phyloP scores from a whole-genome alignment of 306 rosid species.

The Quercus rubra region DNA sequence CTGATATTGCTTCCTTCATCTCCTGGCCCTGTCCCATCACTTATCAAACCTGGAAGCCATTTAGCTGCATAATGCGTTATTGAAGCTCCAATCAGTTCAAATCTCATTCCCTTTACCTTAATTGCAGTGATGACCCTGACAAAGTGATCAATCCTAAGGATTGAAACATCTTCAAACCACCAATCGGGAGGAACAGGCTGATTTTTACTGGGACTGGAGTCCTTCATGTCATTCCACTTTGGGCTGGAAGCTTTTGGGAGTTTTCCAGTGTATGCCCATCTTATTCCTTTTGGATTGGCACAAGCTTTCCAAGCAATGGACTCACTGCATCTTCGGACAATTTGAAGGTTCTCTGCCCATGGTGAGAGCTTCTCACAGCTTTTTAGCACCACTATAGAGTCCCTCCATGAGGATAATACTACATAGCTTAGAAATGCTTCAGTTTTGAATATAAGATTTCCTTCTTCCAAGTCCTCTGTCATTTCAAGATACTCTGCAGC shows the following conservation, averaged over 20 bases:
- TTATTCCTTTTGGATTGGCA: conserved; percentile 94
- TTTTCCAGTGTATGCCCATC: conserved; percentile 89
- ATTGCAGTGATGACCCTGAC: conserved; percentile 92
- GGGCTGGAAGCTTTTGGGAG: conserved; percentile 64
- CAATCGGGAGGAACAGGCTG: conserved; percentile 90
- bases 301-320: conserved; percentile 99
- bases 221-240: conserved; percentile 75
- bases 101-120: conserved; percentile 92
- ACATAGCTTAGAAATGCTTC: conserved; percentile 98
- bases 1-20: conserved; percentile 62
- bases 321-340: conserved; percentile 90
- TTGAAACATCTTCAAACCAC: conserved; percentile 98
- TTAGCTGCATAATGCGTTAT: conserved; percentile 78
- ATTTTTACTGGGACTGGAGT: conserved; percentile 76
- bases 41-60: conserved; percentile 77
- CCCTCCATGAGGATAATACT: conserved; percentile 94
- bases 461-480: conserved; percentile 98
- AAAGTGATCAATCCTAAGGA: conserved; percentile 92
- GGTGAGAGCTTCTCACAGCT: conserved; percentile 95
- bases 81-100: conserved; percentile 75
- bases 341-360: conserved; percentile 95
- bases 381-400: conserved; percentile 86
- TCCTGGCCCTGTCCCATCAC: conserved; percentile 27
- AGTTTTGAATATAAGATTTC: conserved; percentile 92
- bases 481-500: conserved; percentile 93